Base-by-base conservation (phyloP, 78 protist species). In the Chrysochromulina parva region DNA sequence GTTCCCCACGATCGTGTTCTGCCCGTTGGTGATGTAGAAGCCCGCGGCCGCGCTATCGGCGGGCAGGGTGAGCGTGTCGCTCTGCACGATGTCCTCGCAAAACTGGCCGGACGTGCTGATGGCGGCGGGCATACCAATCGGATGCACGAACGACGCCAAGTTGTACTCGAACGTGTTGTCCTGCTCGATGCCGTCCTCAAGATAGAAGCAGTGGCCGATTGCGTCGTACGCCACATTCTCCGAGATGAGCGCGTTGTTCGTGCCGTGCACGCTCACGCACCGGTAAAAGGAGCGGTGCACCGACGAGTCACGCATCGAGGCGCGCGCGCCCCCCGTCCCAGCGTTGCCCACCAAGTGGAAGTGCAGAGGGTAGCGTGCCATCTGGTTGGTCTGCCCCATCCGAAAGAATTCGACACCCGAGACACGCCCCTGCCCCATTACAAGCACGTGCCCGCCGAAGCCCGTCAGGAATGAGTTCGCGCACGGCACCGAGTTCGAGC, bases 331-430 rank as follows among this genome's bases (percentile, higher is more conserved):
- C 54, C 88, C 87, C 67, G 59, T 87, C 7, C 88, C 88, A 13
- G 65, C 53, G 26, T 60, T 55, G 22, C 93, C 92, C 2, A 93
- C 71, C 69, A 93, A 26, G 89, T 95, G 96, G 24, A 91, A 54
- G 60, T 95, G 96, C 7, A 95, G 19, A 69, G 96, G 96, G 60
- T 95, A 95, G 28, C 96, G 93, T 19, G 87, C 96, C 54, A 90
- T 69, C 13, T 62, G 81, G 85, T 95, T 95, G 53, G 82, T 81
- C 76, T 95, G 96, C 22, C 96, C 96, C 94, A 95, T 91, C 9
- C 92, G 91, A 53, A 19, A 67, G 22, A 93, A 58, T n/a, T 78
- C 93, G 22, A 93, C 80, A 57, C 93, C 94, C 24, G 94, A 19
- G 54, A 95, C 89, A 17, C 24, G 4, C 66, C 54, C 65, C 38